Conservation (phyloP, 495 filamentous ascomycete species). For the Stereocaulon alpinum region DNA sequence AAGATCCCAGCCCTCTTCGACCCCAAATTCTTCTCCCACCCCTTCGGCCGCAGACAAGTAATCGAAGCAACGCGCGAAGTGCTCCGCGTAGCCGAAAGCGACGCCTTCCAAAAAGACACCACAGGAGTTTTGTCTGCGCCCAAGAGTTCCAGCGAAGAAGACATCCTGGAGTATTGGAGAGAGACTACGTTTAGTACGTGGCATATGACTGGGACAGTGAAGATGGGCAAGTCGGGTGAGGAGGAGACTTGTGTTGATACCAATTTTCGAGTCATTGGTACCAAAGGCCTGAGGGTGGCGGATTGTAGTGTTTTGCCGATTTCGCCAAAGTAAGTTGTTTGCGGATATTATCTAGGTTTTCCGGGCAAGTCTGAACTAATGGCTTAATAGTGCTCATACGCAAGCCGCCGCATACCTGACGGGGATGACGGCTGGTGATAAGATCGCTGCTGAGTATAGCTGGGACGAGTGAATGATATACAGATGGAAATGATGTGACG, state of each 20-base stretch:
- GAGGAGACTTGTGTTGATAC: constrained; percentile 51
- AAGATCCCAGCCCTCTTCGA: background rate
- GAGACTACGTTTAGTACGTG: constrained; percentile 71
- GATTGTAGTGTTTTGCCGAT: constrained; percentile 45
- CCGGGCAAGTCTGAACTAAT: constrained; percentile 43
- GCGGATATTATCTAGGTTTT: constrained; percentile 27
- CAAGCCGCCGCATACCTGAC: constrained; percentile 37
- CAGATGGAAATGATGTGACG: too few relatives aligned
- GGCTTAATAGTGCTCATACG: constrained; percentile 37
- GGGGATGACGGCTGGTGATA: constrained; percentile 51
- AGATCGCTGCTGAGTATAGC: constrained; percentile 40
- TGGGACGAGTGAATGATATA: too few relatives aligned
- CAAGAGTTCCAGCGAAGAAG: background rate
- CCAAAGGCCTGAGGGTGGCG: constrained; percentile 49
- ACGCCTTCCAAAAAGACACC: background rate
- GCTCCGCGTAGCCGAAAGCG: background rate
- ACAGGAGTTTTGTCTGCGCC: background rate
- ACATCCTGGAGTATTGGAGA: constrained; percentile 47
- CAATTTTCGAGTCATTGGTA: constrained; percentile 41
- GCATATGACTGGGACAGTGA: constrained; percentile 75
- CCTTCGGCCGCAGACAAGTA: background rate
- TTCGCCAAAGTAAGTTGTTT: constrained; percentile 21
- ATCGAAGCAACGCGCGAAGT: background rate
- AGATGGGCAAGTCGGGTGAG: constrained; percentile 59
- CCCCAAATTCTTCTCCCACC: constrained; percentile 1